Evolutionary conservation across 129 eudicot species (phyloP).

Genomic region (Ambrosia artemisiifolia): DNA sequence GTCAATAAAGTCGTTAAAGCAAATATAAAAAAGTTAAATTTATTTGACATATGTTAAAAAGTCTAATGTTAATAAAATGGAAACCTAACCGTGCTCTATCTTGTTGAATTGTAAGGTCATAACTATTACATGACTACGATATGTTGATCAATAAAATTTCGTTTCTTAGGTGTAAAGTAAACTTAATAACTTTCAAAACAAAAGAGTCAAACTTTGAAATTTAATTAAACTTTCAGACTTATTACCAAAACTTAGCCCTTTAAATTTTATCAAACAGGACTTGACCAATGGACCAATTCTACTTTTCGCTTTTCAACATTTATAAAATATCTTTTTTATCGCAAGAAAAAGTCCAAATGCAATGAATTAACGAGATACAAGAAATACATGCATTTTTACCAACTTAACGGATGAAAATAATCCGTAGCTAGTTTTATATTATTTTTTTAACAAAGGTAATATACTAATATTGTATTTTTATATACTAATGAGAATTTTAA

Average conservation of each 20-base stretch:
- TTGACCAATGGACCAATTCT: background rate
- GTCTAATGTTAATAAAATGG: background rate
- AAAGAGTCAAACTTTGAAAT: background rate
- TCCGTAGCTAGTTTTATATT: no score
- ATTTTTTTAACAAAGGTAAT: no score
- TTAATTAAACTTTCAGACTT: background rate
- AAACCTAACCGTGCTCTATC: background rate
- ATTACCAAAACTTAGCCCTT: background rate
- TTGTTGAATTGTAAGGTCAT: background rate
- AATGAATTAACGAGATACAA: no score
- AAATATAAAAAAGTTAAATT: no score
- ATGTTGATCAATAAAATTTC: background rate
- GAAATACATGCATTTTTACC: no score
- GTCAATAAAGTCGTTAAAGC: no score
- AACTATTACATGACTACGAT: background rate
- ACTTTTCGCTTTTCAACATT: background rate
- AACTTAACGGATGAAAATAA: no score
- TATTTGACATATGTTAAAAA: no score
- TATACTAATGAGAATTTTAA: no score
- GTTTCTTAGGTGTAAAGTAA: background rate
- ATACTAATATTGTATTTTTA: no score
- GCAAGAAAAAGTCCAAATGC: background rate
- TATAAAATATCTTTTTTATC: background rate
- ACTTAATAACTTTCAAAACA: background rate
- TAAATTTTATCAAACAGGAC: background rate